A percentile compares a stretch with the other conserved stretches of the same genome.
phyloP scores from a whole-genome alignment of 345 rosid species.

The Mallotus nudiflorus region DNA sequence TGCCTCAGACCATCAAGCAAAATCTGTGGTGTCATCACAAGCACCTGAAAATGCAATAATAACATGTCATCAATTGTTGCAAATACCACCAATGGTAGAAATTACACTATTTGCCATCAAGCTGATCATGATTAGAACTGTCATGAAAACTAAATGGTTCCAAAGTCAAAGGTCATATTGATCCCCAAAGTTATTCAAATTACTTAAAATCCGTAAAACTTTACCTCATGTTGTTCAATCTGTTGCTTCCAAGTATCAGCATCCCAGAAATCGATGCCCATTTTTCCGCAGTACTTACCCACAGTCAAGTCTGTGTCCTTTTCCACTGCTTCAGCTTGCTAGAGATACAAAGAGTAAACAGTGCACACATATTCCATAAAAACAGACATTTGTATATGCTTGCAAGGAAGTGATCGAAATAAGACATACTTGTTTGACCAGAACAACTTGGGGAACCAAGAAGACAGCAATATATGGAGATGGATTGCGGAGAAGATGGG shows the following conservation, averaged over 20 bases:
- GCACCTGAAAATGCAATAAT: constrained; percentile 49
- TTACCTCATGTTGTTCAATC: constrained; percentile 65
- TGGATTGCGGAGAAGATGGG: constrained; percentile 76
- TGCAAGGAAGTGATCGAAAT: not conserved
- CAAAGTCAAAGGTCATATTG: not conserved
- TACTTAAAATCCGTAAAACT: constrained; percentile 7
- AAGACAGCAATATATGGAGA: constrained; percentile 69
- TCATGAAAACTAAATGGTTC: too few species aligned
- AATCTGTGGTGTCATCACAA: constrained; percentile 94
- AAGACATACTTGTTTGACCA: constrained; percentile 62
- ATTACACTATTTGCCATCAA: not conserved
- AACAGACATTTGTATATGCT: too few species aligned
- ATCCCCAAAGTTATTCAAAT: not conserved
- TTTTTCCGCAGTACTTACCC: constrained; percentile 76
- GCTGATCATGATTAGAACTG: not conserved
- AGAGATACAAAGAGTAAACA: not conserved
- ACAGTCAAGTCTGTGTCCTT: constrained; percentile 72
- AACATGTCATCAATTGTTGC: not conserved
- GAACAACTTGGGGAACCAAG: constrained; percentile 89
- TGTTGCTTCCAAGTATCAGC: constrained; percentile 54
- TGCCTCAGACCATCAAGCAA: constrained; percentile 72
- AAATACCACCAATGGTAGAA: not conserved
- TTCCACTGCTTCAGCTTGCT: constrained; percentile 83
- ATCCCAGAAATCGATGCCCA: constrained; percentile 79
- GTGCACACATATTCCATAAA: not conserved